Evolutionary conservation across 805 yeast species (phyloP).

Genomic region (Kodamaea lidongshanica): DNA sequence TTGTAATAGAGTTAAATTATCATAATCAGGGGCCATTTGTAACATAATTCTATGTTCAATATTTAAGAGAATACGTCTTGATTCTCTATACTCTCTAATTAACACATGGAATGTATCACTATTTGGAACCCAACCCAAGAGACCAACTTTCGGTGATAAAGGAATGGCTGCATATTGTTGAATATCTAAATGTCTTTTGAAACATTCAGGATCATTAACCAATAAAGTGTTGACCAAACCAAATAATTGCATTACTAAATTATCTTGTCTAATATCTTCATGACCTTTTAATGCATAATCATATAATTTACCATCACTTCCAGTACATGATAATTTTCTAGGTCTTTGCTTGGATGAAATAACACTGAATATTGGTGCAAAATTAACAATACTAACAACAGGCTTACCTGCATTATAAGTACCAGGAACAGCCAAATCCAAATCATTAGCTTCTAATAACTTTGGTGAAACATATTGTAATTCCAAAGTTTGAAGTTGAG

Average conservation of each 20-base stretch:
- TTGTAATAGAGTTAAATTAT: constrained; percentile 77
- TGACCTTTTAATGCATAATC: constrained; percentile 85
- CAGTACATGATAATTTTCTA: constrained; percentile 68
- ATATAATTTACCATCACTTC: constrained; percentile 90
- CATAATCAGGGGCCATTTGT: constrained; percentile 98
- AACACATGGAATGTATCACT: constrained; percentile 94
- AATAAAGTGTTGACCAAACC: constrained; percentile 90
- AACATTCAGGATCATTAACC: constrained; percentile 88
- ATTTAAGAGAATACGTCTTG: constrained; percentile 79
- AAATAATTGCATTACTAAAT: constrained; percentile 94
- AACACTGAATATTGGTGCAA: constrained; percentile 79
- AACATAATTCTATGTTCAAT: constrained; percentile 94
- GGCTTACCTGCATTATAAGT: constrained; percentile 83
- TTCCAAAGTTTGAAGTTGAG: constrained; percentile 79
- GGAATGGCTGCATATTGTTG: constrained; percentile 93
- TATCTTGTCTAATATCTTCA: constrained; percentile 96
- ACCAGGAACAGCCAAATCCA: constrained; percentile 91
- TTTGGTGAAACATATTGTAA: constrained; percentile 92
- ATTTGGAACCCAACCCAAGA: constrained; percentile 95
- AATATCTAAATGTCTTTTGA: constrained; percentile 89
- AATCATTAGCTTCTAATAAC: constrained; percentile 65
- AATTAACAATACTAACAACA: constrained; percentile 60
- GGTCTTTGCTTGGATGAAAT: constrained; percentile 96
- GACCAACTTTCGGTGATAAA: constrained; percentile 92
- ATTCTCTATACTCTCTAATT: constrained; percentile 87